These are phyloP conservation scores for Rhododendron griersonianum DNA, from an alignment of 148 eudicot genomes.

Conservation along the genomic window DNA sequence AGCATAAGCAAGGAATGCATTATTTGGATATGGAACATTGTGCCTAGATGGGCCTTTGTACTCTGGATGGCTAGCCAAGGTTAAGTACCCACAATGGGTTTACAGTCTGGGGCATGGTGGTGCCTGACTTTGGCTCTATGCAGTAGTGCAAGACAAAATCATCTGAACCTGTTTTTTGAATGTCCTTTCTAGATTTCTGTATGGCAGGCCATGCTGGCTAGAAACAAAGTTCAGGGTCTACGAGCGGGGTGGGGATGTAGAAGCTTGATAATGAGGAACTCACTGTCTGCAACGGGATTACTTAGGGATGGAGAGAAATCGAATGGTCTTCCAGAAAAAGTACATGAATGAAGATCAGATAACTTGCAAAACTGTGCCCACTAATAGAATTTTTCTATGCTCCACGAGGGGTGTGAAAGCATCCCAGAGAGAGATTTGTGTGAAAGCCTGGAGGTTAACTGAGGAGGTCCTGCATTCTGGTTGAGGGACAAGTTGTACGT, in stretches of 20 bases:
- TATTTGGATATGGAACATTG: too few relatives aligned
- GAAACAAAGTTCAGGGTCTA: background rate
- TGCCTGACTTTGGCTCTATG: too few relatives aligned
- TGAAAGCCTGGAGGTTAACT: background rate
- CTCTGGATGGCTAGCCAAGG: too few relatives aligned
- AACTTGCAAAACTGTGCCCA: background rate
- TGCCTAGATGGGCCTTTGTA: too few relatives aligned
- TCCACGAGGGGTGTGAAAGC: background rate
- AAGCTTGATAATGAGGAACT: background rate
- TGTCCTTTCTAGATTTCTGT: too few relatives aligned
- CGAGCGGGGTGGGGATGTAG: background rate
- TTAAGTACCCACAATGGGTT: too few relatives aligned
- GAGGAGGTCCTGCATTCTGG: background rate
- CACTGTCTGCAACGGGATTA: background rate
- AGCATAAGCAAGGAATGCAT: too few relatives aligned
- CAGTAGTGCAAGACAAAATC: too few relatives aligned
- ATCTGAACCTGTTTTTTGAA: too few relatives aligned
- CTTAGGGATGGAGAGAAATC: background rate
- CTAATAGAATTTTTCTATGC: background rate
- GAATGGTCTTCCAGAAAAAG: background rate
- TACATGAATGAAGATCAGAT: background rate
- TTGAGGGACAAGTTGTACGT: background rate
- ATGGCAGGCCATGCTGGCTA: background rate
- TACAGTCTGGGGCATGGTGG: too few relatives aligned
- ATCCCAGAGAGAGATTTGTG: background rate